Conservation (phyloP, 768 basidiomycete genomes). For the Leccinum disarticulatum region DNA sequence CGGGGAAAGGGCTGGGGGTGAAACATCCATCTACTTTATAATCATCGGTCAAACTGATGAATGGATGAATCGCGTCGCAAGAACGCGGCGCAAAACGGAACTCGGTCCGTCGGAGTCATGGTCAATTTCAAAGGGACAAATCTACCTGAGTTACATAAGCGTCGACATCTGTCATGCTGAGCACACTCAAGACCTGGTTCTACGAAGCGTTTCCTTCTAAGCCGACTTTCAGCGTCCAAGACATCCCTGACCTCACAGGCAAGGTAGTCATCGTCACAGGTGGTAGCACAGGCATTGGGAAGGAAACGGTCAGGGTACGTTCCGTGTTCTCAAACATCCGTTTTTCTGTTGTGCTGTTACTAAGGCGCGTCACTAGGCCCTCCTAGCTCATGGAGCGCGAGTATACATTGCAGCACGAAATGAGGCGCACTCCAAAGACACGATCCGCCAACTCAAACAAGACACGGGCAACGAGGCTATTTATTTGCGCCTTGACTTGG, state of each 20-base stretch:
- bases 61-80: too few species aligned
- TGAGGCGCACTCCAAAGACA: conserved; percentile 23
- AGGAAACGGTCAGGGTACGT: conserved; percentile 24
- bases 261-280: conserved; percentile 38
- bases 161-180: neutral
- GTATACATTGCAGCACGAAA: conserved; percentile 39
- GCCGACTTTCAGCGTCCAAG: conserved; percentile 27
- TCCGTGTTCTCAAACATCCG: neutral
- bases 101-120: too few species aligned
- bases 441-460: conserved; percentile 32
- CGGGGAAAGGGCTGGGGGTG: too few species aligned
- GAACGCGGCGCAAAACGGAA: too few species aligned
- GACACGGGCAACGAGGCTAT: conserved; percentile 34
- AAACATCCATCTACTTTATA: too few species aligned
- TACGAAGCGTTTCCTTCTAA: conserved; percentile 20
- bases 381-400: conserved; percentile 33
- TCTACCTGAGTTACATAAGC: too few species aligned
- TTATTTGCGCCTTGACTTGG: conserved; percentile 39
- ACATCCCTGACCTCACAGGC: conserved; percentile 36
- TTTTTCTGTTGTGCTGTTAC: neutral
- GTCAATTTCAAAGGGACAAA: too few species aligned
- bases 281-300: conserved; percentile 33
- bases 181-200: conserved; percentile 4
- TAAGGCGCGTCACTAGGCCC: conserved; percentile 9
- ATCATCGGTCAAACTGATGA: too few species aligned